phyloP scores from a whole-genome alignment of 192 early-diverging fungal species.

The Glomus cerebriforme region DNA sequence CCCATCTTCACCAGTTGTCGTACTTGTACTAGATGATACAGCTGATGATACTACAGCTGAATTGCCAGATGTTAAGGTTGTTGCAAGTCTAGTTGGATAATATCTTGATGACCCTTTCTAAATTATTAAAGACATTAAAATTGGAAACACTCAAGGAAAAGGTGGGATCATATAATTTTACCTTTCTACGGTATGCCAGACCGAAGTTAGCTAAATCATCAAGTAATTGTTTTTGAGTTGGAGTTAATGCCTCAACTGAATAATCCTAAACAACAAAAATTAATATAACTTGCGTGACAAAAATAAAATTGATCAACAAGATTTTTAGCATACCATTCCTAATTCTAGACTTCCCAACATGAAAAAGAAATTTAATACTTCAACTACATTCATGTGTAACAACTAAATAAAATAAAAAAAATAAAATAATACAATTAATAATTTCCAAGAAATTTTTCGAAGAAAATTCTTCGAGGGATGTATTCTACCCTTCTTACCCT shows the following conservation, averaged over 20 bases:
- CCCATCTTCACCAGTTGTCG: constrained; percentile 41
- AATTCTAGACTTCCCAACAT: constrained; percentile 89
- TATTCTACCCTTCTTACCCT: too few species aligned
- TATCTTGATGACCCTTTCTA: constrained; percentile 67
- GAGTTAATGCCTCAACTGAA: constrained; percentile 80
- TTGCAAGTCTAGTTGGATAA: constrained; percentile 91
- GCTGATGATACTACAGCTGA: constrained; percentile 45
- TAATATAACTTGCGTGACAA: too few species aligned
- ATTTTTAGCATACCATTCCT: constrained; percentile 57
- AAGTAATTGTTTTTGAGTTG: constrained; percentile 82
- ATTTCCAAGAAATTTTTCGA: not conserved
- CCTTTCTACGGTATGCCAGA: constrained; percentile 85
- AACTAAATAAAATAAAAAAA: constrained; percentile 38
- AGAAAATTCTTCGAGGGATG: not conserved
- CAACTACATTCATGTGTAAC: constrained; percentile 86
- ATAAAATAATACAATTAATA: not conserved
- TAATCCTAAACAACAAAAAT: constrained; percentile 62
- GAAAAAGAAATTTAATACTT: constrained; percentile 93
- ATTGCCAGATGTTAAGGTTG: constrained; percentile 84
- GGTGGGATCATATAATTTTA: constrained; percentile 27
- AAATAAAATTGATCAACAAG: too few species aligned
- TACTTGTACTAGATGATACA: constrained; percentile 28
- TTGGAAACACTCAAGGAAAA: not conserved
- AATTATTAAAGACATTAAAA: not conserved
- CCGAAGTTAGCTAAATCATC: constrained; percentile 89